Evolutionary conservation across 495 filamentous ascomycete genomes (phyloP).

Genomic region (Talaromyces proteolyticus): DNA sequence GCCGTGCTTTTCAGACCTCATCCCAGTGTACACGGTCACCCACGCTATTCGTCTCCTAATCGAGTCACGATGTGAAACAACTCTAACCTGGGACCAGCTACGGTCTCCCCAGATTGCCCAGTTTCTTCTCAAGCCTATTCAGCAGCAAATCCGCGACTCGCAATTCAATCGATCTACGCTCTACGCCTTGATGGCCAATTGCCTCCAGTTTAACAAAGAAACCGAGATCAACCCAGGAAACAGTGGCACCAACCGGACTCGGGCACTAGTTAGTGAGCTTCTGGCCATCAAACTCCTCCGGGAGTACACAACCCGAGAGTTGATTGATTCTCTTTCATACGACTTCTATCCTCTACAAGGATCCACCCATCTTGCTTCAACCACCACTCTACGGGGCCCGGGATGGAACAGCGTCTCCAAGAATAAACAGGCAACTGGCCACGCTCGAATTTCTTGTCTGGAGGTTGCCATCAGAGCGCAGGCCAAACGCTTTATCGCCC

Average conservation of each 20-base stretch:
- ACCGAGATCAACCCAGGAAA: slow-evolving; percentile 73
- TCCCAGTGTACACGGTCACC: slow-evolving; percentile 86
- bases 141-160: slow-evolving; percentile 70
- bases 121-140: slow-evolving; percentile 88
- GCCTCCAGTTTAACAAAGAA: slow-evolving; percentile 88
- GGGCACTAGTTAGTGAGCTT: slow-evolving; percentile 83
- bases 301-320: slow-evolving; percentile 80
- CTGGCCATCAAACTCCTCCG: slow-evolving; percentile 86
- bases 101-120: slow-evolving; percentile 91
- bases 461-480: slow-evolving; percentile 88
- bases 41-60: slow-evolving; percentile 83
- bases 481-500: slow-evolving; percentile 83
- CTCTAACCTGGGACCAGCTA: slow-evolving; percentile 91
- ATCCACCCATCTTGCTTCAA: slow-evolving; percentile 38
- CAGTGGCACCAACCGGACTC: slow-evolving; percentile 71
- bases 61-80: slow-evolving; percentile 78
- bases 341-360: slow-evolving; percentile 92
- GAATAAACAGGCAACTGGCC: slow-evolving; percentile 35
- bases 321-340: slow-evolving; percentile 88
- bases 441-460: slow-evolving; percentile 78
- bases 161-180: slow-evolving; percentile 82
- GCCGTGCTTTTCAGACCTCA: slow-evolving; percentile 41
- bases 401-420: slow-evolving; percentile 25
- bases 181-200: slow-evolving; percentile 89
- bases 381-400: slow-evolving; percentile 17